Evolutionary conservation across 768 basidiomycete genomes (phyloP).

Genomic region (Favolaschia claudopus): DNA sequence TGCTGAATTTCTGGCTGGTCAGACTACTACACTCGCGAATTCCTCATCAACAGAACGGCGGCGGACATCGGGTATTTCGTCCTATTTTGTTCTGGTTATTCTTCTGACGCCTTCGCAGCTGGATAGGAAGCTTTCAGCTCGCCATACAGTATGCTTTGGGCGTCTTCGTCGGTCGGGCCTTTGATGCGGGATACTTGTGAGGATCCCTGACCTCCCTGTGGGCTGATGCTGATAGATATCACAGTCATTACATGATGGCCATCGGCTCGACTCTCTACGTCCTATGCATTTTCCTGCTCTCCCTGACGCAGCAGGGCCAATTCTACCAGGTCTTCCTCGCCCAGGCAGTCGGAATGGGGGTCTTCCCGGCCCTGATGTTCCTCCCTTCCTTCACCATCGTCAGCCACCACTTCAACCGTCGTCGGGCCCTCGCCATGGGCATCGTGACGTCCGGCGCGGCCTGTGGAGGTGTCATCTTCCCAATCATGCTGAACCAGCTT

Average conservation of each 20-base stretch:
- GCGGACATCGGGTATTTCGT: constrained; percentile 50
- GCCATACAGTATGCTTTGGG: constrained; percentile 54
- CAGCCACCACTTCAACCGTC: constrained; percentile 43
- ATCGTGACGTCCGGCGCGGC: constrained; percentile 44
- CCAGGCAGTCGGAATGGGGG: constrained; percentile 65
- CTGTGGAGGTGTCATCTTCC: constrained; percentile 46
- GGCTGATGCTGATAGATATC: constrained; percentile 32
- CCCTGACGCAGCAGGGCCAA: constrained; percentile 45
- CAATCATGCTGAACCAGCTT: constrained; percentile 41
- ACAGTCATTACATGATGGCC: constrained; percentile 45
- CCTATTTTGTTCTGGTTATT: background rate
- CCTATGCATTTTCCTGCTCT: constrained; percentile 52
- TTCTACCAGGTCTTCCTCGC: constrained; percentile 62
- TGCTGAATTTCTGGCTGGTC: constrained; percentile 33
- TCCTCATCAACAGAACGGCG: constrained; percentile 46
- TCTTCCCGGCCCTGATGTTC: constrained; percentile 42
- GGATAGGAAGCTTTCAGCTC: constrained; percentile 59
- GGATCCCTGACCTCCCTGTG: constrained; percentile 33
- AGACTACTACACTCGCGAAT: constrained; percentile 53
- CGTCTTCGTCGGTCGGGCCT: constrained; percentile 48
- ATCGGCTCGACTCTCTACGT: constrained; percentile 46
- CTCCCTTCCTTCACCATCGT: constrained; percentile 47
- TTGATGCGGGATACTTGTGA: constrained; percentile 59
- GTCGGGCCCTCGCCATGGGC: constrained; percentile 45
- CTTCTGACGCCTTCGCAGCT: constrained; percentile 38